phyloP scores from a whole-genome alignment of 768 basidiomycete species.

The Rhodotorula babjevae region DNA sequence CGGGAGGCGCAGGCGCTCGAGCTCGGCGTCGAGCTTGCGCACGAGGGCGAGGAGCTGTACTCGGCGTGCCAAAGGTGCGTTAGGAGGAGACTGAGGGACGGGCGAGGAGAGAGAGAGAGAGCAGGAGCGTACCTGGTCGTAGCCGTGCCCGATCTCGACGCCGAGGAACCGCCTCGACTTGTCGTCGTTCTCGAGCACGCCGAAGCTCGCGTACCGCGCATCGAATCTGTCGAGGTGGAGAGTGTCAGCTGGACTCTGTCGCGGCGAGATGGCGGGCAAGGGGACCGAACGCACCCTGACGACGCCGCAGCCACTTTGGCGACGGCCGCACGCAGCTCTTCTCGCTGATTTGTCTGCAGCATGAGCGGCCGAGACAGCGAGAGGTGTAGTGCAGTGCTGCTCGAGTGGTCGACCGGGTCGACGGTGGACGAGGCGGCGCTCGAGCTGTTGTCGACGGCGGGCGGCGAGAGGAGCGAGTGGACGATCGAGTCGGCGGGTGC shows the following conservation, averaged over 20 bases:
- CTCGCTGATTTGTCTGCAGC: constrained; percentile 71
- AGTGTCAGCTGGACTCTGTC: neutral
- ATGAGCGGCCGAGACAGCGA: constrained; percentile 79
- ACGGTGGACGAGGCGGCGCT: constrained; percentile 46
- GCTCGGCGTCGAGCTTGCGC: constrained; percentile 57
- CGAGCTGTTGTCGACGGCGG: constrained; percentile 44
- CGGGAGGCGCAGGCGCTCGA: constrained; percentile 64
- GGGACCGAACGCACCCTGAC: constrained; percentile 50
- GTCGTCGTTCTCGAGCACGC: constrained; percentile 73
- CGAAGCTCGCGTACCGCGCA: constrained; percentile 67
- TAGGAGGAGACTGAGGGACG: neutral
- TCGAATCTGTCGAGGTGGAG: constrained; percentile 64
- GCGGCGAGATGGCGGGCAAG: too few relatives aligned
- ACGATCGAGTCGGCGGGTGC: neutral
- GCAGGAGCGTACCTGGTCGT: constrained; percentile 58
- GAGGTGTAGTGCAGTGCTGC: constrained; percentile 64
- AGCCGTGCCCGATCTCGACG: constrained; percentile 77
- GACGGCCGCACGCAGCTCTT: constrained; percentile 64
- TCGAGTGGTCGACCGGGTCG: constrained; percentile 48
- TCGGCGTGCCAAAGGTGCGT: neutral
- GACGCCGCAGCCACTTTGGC: constrained; percentile 54
- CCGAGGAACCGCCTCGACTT: constrained; percentile 72
- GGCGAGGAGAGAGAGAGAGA: neutral
- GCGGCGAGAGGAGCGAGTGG: neutral
- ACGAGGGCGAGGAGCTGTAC: constrained; percentile 60